phyloP scores from a whole-genome alignment of 129 eudicot genomes.

The Escallonia rubra region DNA sequence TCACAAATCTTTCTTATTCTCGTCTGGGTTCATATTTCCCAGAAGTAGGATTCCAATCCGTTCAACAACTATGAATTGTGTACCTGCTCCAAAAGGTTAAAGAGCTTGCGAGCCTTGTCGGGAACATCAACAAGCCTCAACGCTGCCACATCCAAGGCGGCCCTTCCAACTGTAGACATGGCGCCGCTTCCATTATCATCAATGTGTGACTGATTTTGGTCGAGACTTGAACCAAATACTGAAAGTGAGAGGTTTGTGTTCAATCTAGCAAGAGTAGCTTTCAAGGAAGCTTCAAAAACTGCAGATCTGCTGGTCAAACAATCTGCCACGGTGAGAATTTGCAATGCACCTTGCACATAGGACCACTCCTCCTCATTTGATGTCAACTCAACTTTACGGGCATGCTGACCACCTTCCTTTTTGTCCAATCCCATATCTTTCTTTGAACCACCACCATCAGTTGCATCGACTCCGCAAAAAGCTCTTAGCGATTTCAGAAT shows the following conservation, averaged over 20 bases:
- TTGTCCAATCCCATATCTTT: constrained; percentile 62
- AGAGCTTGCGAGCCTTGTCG: constrained; percentile 85
- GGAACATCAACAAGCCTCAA: constrained; percentile 81
- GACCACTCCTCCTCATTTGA: constrained; percentile 98
- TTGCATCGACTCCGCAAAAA: constrained; percentile 75
- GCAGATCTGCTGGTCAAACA: constrained; percentile 87
- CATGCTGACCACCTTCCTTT: constrained; percentile 44
- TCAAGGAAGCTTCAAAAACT: constrained; percentile 97
- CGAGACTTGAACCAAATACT: constrained; percentile 66
- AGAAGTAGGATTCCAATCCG: background rate
- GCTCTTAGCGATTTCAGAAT: constrained; percentile 75
- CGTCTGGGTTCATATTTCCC: background rate
- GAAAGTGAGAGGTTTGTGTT: constrained; percentile 82
- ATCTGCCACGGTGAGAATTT: constrained; percentile 89
- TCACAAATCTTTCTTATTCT: no score
- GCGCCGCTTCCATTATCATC: constrained; percentile 58
- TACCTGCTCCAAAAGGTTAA: constrained; percentile 94
- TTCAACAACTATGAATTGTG: background rate
- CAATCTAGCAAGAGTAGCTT: constrained; percentile 89
- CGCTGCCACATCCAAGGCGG: constrained; percentile 91
- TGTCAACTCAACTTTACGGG: constrained; percentile 61
- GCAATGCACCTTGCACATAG: constrained; percentile 95
- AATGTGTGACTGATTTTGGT: constrained; percentile 49
- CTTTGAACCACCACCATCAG: constrained; percentile 42
- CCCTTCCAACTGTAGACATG: constrained; percentile 58